A percentile compares a stretch with the other conserved stretches of the same genome.
Conservation (phyloP, 2,329 filamentous ascomycete species). For the Ambrosiella xylebori region DNA sequence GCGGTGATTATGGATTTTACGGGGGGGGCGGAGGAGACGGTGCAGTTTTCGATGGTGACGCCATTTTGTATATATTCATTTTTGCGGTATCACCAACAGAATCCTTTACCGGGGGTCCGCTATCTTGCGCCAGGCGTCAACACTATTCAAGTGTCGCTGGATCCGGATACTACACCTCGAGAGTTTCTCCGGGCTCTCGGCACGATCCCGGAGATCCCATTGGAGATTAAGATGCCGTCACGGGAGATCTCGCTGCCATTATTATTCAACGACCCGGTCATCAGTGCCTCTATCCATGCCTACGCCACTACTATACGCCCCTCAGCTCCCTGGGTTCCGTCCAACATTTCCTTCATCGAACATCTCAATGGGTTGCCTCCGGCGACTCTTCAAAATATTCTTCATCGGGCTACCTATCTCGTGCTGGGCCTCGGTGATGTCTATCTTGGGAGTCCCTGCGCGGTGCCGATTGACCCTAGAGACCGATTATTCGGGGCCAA, state of each 20-base stretch:
- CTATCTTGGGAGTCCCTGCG: conserved; percentile 24
- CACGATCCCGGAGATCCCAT: background rate
- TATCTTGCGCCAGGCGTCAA: conserved; percentile 22
- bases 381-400: conserved; percentile 16
- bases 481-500: conserved; percentile 22
- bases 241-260: conserved; percentile 22
- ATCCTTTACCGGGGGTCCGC: conserved; percentile 18
- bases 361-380: conserved; percentile 19
- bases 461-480: conserved; percentile 21
- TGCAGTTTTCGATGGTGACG: conserved; percentile 19
- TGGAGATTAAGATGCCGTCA: conserved; percentile 16
- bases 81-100: conserved; percentile 18
- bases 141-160: conserved; percentile 21
- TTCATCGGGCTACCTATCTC: conserved; percentile 21
- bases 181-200: conserved; percentile 15
- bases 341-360: conserved; percentile 38
- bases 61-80: conserved; percentile 22
- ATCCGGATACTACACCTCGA: conserved; percentile 13
- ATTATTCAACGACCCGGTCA: conserved; percentile 23
- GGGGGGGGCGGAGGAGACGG: conserved; percentile 13
- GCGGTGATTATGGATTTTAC: conserved; percentile 22
- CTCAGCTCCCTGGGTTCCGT: conserved; percentile 43
- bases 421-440: conserved; percentile 24
- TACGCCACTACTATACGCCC: conserved; percentile 45
- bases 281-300: conserved; percentile 34